A percentile compares a stretch with the other conserved stretches of the same genome.
Conservation (phyloP, 148 eudicot species). For the Spergularia bocconei region DNA sequence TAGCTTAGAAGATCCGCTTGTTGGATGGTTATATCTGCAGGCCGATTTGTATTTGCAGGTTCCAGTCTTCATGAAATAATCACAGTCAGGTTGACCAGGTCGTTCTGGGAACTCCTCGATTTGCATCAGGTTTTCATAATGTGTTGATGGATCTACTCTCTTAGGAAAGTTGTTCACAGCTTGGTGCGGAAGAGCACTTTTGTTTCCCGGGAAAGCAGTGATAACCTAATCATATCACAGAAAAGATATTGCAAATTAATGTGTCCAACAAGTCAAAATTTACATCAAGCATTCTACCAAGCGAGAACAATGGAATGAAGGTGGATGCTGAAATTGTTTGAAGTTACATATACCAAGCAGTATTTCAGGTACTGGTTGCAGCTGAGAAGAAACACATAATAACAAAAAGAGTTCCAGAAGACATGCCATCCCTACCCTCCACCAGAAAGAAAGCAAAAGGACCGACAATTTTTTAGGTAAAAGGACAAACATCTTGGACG, state of each 20-base stretch:
- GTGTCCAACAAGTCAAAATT: neutral
- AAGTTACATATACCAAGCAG: neutral
- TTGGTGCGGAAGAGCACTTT: constrained; percentile 25
- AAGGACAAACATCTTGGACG: too few species aligned
- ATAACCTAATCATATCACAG: constrained; percentile 14
- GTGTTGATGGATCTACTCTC: constrained; percentile 24
- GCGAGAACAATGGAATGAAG: neutral
- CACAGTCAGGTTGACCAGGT: constrained; percentile 56
- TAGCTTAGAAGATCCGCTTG: constrained; percentile 26
- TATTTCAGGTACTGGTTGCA: too few species aligned
- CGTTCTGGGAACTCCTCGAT: constrained; percentile 56
- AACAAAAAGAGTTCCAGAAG: too few species aligned
- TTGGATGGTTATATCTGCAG: constrained; percentile 57
- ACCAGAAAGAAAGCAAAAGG: too few species aligned
- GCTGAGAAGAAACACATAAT: too few species aligned
- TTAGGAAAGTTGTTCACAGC: constrained; percentile 16
- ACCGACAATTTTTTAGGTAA: too few species aligned
- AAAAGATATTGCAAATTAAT: neutral
- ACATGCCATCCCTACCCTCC: too few species aligned
- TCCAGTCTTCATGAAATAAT: constrained; percentile 55
- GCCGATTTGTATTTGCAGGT: constrained; percentile 51
- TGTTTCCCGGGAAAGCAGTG: constrained; percentile 23
- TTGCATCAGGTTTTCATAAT: constrained; percentile 23
- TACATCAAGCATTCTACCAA: neutral
- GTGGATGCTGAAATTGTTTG: neutral